Percentiles rank a stretch among this genome's conserved stretches.
These are phyloP conservation scores for Firmiana major DNA, from an alignment of 345 rosid genomes.

Conservation along the genomic window DNA sequence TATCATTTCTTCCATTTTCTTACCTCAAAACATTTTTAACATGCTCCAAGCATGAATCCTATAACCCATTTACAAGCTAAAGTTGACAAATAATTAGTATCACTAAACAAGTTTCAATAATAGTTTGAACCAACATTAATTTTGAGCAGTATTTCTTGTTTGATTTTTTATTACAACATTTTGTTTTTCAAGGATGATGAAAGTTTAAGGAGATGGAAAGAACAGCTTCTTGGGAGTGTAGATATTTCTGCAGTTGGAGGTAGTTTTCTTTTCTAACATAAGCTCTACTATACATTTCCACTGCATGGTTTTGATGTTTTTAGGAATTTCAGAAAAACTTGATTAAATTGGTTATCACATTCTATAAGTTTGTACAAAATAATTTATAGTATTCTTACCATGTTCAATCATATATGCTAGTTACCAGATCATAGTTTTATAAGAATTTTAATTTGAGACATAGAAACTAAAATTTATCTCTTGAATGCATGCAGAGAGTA, in stretches of 20 bases:
- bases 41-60: no score
- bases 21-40: no score
- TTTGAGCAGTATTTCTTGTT: neutral
- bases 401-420: neutral
- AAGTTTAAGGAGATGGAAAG: conserved; percentile 95
- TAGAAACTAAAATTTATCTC: neutral
- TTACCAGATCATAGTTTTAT: no score
- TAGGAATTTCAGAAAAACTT: neutral
- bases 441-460: neutral
- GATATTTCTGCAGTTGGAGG: conserved; percentile 75
- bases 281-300: neutral
- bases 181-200: conserved; percentile 61
- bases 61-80: no score
- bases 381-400: no score
- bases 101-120: no score
- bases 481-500: conserved; percentile 55
- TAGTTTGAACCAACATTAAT: no score
- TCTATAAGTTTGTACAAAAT: no score
- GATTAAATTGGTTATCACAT: no score
- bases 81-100: no score
- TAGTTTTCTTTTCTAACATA: conserved; percentile 11
- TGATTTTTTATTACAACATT: neutral
- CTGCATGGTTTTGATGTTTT: neutral
- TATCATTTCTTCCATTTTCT: neutral
- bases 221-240: conserved; percentile 79